These are phyloP conservation scores for Mallotus nudiflorus DNA, from an alignment of 345 rosid genomes.

Conservation along the genomic window DNA sequence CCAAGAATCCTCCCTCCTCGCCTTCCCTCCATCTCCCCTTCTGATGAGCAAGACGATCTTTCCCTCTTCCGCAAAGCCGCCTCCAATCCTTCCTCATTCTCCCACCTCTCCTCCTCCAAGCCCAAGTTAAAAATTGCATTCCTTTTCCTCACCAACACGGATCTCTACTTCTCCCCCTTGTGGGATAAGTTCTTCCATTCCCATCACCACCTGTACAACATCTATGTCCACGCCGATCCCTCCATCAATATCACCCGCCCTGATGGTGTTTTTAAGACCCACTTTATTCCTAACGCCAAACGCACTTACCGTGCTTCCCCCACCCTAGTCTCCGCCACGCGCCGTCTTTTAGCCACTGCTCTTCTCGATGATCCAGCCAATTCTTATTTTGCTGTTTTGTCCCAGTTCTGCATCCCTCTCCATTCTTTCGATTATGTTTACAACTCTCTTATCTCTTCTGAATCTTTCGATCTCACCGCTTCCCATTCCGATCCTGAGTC, in stretches of 20 bases:
- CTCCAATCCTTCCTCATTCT: slow-evolving; percentile 25
- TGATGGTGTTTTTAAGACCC: slow-evolving; percentile 41
- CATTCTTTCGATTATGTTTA: slow-evolving; percentile 74
- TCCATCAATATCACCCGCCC: slow-evolving; percentile 54
- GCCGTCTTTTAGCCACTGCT: slow-evolving; percentile 86
- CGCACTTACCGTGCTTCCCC: slow-evolving; percentile 85
- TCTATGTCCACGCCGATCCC: slow-evolving; percentile 93
- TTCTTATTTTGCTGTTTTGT: slow-evolving; percentile 73
- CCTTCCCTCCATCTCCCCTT: slow-evolving; percentile 48
- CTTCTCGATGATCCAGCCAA: slow-evolving; percentile 89
- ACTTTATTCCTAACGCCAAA: slow-evolving; percentile 58
- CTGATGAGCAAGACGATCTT: slow-evolving; percentile 79
- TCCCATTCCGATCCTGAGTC: slow-evolving; percentile 40
- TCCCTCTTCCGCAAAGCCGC: slow-evolving; percentile 59
- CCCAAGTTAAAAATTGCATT: slow-evolving; percentile 77
- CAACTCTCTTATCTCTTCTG: slow-evolving; percentile 50
- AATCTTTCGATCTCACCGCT: slow-evolving; percentile 50
- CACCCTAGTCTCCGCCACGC: slow-evolving; percentile 84
- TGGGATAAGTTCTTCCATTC: slow-evolving; percentile 69
- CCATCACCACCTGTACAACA: slow-evolving; percentile 49
- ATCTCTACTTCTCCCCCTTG: slow-evolving; percentile 76
- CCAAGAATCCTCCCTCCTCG: slow-evolving; percentile 35
- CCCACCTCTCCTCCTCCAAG: slow-evolving; percentile 61
- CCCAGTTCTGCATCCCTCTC: slow-evolving; percentile 84
- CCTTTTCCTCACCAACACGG: slow-evolving; percentile 89